Evolutionary conservation across 2,329 filamentous ascomycete genomes (phyloP).

Genomic region (Stachybotrys chartarum): DNA sequence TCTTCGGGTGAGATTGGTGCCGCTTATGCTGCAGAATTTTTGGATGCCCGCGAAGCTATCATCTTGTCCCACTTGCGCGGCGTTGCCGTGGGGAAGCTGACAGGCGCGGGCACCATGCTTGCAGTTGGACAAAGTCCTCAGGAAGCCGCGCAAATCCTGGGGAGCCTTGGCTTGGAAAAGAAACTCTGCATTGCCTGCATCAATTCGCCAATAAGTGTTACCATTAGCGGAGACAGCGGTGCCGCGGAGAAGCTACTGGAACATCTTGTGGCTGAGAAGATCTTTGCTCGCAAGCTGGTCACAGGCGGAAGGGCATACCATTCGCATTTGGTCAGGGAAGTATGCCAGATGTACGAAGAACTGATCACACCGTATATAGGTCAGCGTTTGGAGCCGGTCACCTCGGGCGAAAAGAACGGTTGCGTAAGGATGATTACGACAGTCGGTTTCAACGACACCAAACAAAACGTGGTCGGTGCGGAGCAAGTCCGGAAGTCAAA

Average conservation of each 20-base stretch:
- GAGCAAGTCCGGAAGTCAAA: too few relatives aligned
- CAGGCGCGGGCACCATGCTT: not conserved
- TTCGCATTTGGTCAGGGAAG: not conserved
- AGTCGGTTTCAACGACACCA: too few relatives aligned
- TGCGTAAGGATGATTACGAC: too few relatives aligned
- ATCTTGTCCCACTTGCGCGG: not conserved
- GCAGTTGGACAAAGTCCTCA: slow-evolving; percentile 3
- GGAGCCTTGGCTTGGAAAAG: not conserved
- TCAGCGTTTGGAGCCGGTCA: too few relatives aligned
- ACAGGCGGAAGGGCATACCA: not conserved
- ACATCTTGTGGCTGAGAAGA: not conserved
- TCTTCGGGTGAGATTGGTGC: slow-evolving; percentile 11
- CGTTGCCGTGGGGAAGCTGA: not conserved
- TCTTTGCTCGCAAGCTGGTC: not conserved
- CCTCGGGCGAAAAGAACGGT: too few relatives aligned
- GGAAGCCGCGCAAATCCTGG: not conserved
- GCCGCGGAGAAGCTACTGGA: not conserved
- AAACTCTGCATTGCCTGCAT: not conserved
- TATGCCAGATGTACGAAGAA: not conserved
- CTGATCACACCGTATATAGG: not conserved
- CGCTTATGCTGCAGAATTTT: slow-evolving; percentile 6
- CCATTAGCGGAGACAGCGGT: not conserved
- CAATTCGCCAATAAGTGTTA: not conserved
- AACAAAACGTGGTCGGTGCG: too few relatives aligned
- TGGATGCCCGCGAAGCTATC: slow-evolving; percentile 4